Base-by-base conservation (phyloP, 164 flowering plant species). In the Akebia trifoliata region DNA sequence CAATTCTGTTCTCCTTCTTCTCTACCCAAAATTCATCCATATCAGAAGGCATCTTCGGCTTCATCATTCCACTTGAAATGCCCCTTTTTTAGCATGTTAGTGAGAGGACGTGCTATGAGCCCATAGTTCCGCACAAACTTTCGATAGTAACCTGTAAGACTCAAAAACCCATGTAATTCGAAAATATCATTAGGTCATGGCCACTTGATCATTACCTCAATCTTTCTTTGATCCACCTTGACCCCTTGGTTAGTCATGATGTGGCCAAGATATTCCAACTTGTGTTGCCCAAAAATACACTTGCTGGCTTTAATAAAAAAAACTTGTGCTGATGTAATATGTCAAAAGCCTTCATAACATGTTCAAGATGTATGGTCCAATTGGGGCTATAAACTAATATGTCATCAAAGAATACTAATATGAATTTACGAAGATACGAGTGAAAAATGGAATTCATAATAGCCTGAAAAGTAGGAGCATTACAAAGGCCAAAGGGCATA, bases 31-130 rank as follows among this genome's bases (percentile, higher is more conserved):
- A n/a, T n/a, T n/a, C n/a, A n/a, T n/a, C n/a, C n/a, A n/a, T n/a
- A n/a, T n/a, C n/a, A n/a, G n/a, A n/a, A n/a, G 7, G 57, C 28
- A 0, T n/a, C 22, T 5, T 24, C 28, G 8, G 46, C 46, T 0
- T 36, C 12, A 2, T 3, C 6, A 2, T 12, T 36, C 57, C 57
- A 54, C 15, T 11, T 22, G 24, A 54, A 54, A 4, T 15, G 7
- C 0, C 26, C 45, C 12, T 22, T 18, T 9, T 54, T 54, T 2
- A 54, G 26, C 8, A 54, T 28, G 5, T 54, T 2, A 10, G 44
- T 54, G 31, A 54, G 43, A 0, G 46, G 44, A 2, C 43, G 26
- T 17, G 57, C 57, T 9, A 56, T 56, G 15, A 9, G 10, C 10
- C 42, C 32, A 11, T 48, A 12, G 52, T 26, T 14, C 42, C 2